Percentiles rank a stretch among this genome's conserved stretches.
Conservation (phyloP, 1,284 basidiomycete genomes). For the Rhizoctonia solani region DNA sequence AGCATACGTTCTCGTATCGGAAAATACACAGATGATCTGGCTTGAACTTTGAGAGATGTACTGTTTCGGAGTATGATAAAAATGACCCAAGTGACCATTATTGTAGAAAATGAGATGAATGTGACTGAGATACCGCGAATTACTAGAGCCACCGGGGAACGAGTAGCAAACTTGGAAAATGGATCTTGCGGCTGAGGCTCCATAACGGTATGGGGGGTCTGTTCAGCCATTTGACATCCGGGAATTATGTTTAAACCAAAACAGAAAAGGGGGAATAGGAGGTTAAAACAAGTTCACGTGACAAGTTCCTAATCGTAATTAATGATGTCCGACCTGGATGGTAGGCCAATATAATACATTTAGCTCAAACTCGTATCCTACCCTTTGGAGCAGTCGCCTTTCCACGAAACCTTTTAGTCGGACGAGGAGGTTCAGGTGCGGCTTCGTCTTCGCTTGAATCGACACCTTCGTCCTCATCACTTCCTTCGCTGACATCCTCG, state of each 20-base stretch:
- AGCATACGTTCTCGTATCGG: slow-evolving; percentile 30
- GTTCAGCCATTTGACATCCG: too few relatives aligned
- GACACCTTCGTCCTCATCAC: slow-evolving; percentile 42
- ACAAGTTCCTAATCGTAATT: too few relatives aligned
- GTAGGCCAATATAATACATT: not conserved
- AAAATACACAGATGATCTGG: not conserved
- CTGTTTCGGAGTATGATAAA: not conserved
- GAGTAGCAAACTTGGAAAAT: not conserved
- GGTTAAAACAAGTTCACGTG: too few relatives aligned
- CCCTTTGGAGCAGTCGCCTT: slow-evolving; percentile 8
- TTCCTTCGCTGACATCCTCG: slow-evolving; percentile 42
- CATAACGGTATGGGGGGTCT: not conserved
- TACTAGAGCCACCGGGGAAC: not conserved
- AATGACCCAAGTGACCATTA: not conserved
- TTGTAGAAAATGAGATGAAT: not conserved
- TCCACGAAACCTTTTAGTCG: slow-evolving; percentile 6
- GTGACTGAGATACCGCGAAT: not conserved
- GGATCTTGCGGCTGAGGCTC: not conserved
- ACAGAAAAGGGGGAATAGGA: too few relatives aligned
- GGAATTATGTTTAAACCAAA: too few relatives aligned
- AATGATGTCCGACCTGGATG: too few relatives aligned
- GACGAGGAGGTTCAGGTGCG: slow-evolving; percentile 29
- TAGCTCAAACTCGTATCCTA: slow-evolving; percentile 15
- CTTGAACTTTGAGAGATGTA: not conserved
- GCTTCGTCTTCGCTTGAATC: slow-evolving; percentile 43